These are phyloP conservation scores for Porosira glacialis DNA, from an alignment of 352 stramenopile species.

Conservation along the genomic window DNA sequence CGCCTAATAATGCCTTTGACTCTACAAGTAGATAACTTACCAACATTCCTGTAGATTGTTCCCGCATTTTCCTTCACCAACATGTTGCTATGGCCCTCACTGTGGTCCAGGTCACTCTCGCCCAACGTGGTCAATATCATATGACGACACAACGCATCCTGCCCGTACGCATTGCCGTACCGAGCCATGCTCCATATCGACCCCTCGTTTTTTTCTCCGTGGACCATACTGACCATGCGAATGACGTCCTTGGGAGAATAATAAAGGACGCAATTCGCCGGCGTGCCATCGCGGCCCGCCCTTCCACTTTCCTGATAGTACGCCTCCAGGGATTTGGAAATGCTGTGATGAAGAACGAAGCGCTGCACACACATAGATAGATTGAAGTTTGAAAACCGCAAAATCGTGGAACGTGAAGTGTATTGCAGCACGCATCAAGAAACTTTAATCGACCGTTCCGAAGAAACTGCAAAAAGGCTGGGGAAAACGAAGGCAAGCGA, in stretches of 20 bases:
- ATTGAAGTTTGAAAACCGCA: no score
- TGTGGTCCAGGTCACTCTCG: constrained; percentile 64
- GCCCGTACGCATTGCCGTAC: constrained; percentile 68
- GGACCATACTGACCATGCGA: constrained; percentile 69
- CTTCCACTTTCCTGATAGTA: constrained; percentile 91
- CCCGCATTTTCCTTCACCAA: no score
- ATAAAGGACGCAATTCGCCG: constrained; percentile 80
- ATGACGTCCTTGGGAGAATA: constrained; percentile 79
- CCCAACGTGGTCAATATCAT: constrained; percentile 67
- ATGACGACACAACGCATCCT: constrained; percentile 67
- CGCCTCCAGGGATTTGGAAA: constrained; percentile 73
- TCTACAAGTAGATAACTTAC: no score
- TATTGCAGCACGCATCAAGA: no score
- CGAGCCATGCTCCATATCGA: constrained; percentile 70
- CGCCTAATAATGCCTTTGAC: no score
- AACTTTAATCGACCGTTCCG: no score
- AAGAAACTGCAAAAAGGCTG: no score
- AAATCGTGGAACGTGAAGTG: no score
- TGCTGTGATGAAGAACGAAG: constrained; percentile 62
- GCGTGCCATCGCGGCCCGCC: constrained; percentile 88
- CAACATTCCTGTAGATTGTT: no score
- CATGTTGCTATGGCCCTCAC: no score
- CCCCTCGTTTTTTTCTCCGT: constrained; percentile 47
- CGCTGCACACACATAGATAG: no score
- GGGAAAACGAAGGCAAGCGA: no score